Conservation (phyloP, 176 grass and related monocot species). For the Alloteropsis semialata region DNA sequence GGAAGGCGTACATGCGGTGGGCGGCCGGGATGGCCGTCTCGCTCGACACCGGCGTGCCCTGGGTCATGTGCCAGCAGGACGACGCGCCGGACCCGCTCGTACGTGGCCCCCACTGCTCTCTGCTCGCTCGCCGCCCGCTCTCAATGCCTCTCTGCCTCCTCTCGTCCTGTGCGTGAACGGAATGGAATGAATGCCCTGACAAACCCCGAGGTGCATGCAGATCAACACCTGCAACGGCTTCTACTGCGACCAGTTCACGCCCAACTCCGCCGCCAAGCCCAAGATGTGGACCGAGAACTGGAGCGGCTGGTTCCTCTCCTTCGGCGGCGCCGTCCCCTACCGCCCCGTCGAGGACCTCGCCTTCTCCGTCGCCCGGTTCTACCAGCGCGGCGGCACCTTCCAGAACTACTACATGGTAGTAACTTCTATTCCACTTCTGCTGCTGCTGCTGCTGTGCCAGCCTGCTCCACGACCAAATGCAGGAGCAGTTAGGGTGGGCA, state of each 20-base stretch:
- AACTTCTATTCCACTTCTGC: not conserved
- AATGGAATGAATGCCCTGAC: not conserved
- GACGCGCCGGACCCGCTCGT: constrained; percentile 90
- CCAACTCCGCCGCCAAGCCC: constrained; percentile 71
- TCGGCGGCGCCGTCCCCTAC: constrained; percentile 84
- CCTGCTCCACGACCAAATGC: not conserved
- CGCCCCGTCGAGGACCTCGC: constrained; percentile 83
- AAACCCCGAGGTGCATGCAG: constrained; percentile 35
- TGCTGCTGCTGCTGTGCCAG: not conserved
- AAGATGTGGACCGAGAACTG: constrained; percentile 98
- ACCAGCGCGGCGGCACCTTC: constrained; percentile 95
- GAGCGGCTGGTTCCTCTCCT: constrained; percentile 94
- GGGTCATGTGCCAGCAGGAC: constrained; percentile 97
- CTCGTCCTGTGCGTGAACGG: not conserved
- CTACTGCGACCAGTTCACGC: constrained; percentile 96
- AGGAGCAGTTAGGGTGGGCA: not conserved
- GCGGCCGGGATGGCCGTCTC: constrained; percentile 91
- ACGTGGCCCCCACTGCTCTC: too few relatives aligned
- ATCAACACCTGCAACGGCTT: constrained; percentile 99
- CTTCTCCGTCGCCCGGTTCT: constrained; percentile 91
- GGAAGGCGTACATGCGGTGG: constrained; percentile 82
- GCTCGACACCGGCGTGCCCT: constrained; percentile 92
- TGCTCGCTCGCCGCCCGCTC: not conserved
- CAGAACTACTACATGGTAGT: constrained; percentile 99
- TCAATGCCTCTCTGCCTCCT: not conserved